Evolutionary conservation across 2,329 filamentous ascomycete genomes (phyloP), one percentile per base, ranked within the genome.

Genomic region (Lachnellula arida): DNA sequence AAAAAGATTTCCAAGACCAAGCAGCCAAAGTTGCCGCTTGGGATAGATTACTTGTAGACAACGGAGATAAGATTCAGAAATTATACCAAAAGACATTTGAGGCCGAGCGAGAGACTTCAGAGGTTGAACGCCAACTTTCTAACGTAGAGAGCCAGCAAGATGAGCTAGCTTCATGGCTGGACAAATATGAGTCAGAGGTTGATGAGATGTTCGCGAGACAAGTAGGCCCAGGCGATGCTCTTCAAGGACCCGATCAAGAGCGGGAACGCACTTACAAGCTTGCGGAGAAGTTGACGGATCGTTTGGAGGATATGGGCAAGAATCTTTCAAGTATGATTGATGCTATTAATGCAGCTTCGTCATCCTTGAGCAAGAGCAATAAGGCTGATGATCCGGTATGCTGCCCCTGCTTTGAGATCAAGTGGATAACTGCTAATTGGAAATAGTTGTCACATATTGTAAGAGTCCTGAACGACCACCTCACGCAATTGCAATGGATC

Each of bases 301-400:
- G 90, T 62, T 78, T 99, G 62, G 92, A 96, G 56, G 91, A 96
- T 65, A 95, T 97, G 84, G 91, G 91, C 68, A 89, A 91, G 70
- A 91, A 96, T 70, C 78, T 99, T 60, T 86, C 85, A 48, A 93
- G 91, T 75, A 97, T 99, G 91, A 96, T 99, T 65, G 92, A 96
- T 70, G 94, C 97, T 74, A 96, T 99, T 70, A 99, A 99, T 71
- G 85, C 87, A 64, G 93, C 95, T 60, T 94, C 90, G n/a, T 82
- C 89, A 53, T 91, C 86, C 23, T 76, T 99, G 63, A 93, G 85
- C 79, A 96, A 95, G 80, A 91, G 88, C 56, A 87, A 82, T 73
- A 95, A 95, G 74, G 83, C 89, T 28, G 89, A 94, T 71, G 90
- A 94, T 74, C 89, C 89, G 63, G 90, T 94, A 81, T 75, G 86